Evolutionary conservation across 495 filamentous ascomycete genomes (phyloP).

Genomic region (Aspergillus bertholletiae): DNA sequence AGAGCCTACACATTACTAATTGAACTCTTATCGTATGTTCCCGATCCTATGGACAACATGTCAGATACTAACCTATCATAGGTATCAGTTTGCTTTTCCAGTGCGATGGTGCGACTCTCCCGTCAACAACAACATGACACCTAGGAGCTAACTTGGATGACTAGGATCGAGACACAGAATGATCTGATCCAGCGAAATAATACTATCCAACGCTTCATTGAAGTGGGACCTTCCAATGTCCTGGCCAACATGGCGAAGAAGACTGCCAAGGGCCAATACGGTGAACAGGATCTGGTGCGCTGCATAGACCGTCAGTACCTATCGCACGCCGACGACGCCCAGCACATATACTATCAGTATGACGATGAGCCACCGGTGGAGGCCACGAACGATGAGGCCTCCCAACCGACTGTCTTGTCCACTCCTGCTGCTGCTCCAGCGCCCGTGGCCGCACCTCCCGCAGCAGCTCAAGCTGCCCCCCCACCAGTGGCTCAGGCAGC

Average conservation of each 20-base stretch:
- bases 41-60: too few species aligned
- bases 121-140: not conserved
- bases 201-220: conserved; percentile 90
- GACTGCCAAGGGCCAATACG: conserved; percentile 89
- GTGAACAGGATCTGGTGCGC: conserved; percentile 60
- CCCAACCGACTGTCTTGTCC: too few species aligned
- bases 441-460: too few species aligned
- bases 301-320: conserved; percentile 11
- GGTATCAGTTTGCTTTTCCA: conserved; percentile 94
- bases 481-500: too few species aligned
- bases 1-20: too few species aligned
- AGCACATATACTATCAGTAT: too few species aligned
- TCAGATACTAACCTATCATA: too few species aligned
- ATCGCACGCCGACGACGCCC: conserved; percentile 44
- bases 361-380: too few species aligned
- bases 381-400: too few species aligned
- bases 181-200: conserved; percentile 43
- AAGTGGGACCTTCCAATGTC: conserved; percentile 94
- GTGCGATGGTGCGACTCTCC: conserved; percentile 74
- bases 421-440: too few species aligned
- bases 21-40: too few species aligned
- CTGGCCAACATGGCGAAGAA: conserved; percentile 95
- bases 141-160: not conserved
- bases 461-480: too few species aligned
- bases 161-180: conserved; percentile 92